phyloP scores from a whole-genome alignment of 306 rosid species.

The Amphicarpaea edgeworthii region DNA sequence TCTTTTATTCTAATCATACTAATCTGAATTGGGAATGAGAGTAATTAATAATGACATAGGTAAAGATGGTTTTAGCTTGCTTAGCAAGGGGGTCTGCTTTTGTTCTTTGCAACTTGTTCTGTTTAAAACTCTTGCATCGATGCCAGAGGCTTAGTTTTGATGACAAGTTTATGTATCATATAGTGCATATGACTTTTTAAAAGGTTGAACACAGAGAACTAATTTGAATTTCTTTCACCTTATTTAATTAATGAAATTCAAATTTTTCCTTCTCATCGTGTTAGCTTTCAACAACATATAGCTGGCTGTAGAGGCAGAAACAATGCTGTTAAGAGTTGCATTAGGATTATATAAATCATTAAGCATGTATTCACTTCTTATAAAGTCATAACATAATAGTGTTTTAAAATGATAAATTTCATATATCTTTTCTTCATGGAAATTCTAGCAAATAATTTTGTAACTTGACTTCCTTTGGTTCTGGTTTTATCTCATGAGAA shows the following conservation, averaged over 20 bases:
- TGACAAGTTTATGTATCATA: not conserved
- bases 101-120: constrained; percentile 5
- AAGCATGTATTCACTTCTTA: not conserved
- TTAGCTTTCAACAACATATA: constrained; percentile 26
- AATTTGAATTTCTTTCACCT: not conserved
- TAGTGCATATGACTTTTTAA: not conserved
- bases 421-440: not conserved
- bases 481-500: constrained; percentile 28
- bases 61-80: not conserved
- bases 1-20: constrained; percentile 14
- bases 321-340: constrained; percentile 15
- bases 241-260: constrained; percentile 8
- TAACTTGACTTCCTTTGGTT: constrained; percentile 20
- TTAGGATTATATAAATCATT: constrained; percentile 24
- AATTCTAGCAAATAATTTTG: constrained; percentile 32
- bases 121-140: not conserved
- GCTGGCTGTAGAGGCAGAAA: constrained; percentile 32
- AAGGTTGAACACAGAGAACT: not conserved
- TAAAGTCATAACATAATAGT: not conserved
- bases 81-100: constrained; percentile 23
- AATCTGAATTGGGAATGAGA: not conserved
- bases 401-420: not conserved
- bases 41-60: not conserved
- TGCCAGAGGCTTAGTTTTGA: constrained; percentile 15
- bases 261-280: constrained; percentile 18